Base-by-base conservation (phyloP, 1,284 basidiomycete species). In the Phellinidium pouzarii region DNA sequence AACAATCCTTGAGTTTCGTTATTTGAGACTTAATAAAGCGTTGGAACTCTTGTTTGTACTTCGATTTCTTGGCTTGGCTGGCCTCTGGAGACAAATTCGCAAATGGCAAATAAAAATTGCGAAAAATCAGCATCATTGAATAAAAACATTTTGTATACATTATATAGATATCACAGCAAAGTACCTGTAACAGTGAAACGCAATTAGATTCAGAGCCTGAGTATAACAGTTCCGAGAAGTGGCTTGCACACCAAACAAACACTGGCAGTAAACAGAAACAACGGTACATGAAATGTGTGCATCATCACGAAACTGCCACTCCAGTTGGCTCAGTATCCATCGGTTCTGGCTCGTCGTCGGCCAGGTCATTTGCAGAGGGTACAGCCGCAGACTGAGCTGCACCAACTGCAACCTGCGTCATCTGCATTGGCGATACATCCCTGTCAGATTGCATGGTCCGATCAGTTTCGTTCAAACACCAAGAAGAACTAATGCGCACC, bases 361-460 rank as follows among this genome's bases (percentile, higher is more conserved):
- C 81, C 11, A 87, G 70, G 59, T 87, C 80, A 60, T 89, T 78
- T 12, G 87, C 87, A 4, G 87, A 89, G 2, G 87, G 87, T 2
- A 90, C 87, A 20, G 84, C 80, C 3, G 87, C 87, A 11, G 87
- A 89, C 3, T 79, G 83, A 3, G 84, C 85, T 3, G 86, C 84
- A 29, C 86, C 79, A 1, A 72, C 80, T 0, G 81, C 72, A 1
- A 72, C 68, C 12, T 70, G 69, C 3, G 68, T 70, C 9, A 73
- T 71, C 52, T 74, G 71, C 20, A 78, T 74, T 17, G 82, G 77
- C 25, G 73, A 66, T n/a, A 86, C 79, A 61, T 90, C 87, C 85
- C 87, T 88, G 12, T 20, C 49, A 31, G 44, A 49, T 42, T 42
- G 50, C 8, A 19, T 27, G 6, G 58, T 38, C 26, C 57, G 20